phyloP scores from a whole-genome alignment of 139 green algal genomes.

The Dunaliella primolecta region DNA sequence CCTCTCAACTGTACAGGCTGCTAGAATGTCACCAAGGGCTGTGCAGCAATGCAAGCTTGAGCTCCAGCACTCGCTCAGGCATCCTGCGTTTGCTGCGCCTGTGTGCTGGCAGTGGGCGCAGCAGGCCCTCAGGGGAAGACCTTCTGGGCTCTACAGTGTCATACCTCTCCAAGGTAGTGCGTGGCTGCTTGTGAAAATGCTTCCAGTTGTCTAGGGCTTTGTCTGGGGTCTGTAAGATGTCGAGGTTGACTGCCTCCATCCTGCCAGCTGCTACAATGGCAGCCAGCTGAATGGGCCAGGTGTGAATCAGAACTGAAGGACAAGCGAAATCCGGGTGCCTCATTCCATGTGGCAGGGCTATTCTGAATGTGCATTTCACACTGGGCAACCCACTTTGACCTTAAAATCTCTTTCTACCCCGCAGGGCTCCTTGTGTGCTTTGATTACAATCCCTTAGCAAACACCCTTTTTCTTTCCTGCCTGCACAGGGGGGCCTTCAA shows the following conservation, averaged over 20 bases:
- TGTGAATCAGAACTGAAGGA: too few relatives aligned
- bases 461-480: not conserved
- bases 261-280: not conserved
- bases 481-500: not conserved
- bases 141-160: not conserved
- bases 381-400: too few relatives aligned
- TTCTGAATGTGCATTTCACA: too few relatives aligned
- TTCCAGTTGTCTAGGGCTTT: not conserved
- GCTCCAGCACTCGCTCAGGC: not conserved
- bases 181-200: not conserved
- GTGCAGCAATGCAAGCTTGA: not conserved
- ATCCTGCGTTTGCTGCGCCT: not conserved
- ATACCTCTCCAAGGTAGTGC: not conserved
- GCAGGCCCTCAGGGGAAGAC: not conserved
- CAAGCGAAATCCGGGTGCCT: too few relatives aligned
- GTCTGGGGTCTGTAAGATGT: not conserved
- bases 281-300: too few relatives aligned
- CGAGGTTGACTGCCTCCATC: not conserved
- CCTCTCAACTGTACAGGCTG: not conserved
- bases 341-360: too few relatives aligned
- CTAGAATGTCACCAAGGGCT: conserved; percentile 6
- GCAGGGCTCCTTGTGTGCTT: too few relatives aligned
- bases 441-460: not conserved
- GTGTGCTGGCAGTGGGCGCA: not conserved
- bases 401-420: too few relatives aligned